Evolutionary conservation across 352 stramenopile species (phyloP).

Genomic region (Globisporangium cystogenes): DNA sequence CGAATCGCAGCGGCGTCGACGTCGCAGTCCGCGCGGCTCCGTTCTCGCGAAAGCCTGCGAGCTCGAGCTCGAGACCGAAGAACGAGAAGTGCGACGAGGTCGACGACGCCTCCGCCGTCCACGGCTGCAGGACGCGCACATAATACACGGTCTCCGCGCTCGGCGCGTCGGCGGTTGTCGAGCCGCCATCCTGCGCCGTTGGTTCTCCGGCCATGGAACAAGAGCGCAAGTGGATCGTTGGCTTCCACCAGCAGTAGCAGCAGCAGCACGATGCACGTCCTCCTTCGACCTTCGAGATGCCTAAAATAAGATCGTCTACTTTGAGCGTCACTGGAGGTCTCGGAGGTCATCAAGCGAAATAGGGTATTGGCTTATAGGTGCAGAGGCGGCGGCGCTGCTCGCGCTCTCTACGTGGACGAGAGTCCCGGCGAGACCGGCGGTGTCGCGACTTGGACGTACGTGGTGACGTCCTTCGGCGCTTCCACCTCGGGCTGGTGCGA

Average conservation of each 20-base stretch:
- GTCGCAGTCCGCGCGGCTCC: neutral
- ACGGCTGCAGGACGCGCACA: constrained; percentile 27
- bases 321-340: too few species aligned
- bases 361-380: neutral
- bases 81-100: constrained; percentile 17
- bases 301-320: too few species aligned
- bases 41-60: constrained; percentile 14
- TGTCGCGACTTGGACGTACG: constrained; percentile 8
- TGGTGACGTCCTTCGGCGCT: neutral
- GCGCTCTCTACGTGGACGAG: neutral
- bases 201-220: neutral
- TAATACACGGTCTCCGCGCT: constrained; percentile 26
- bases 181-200: constrained; percentile 2
- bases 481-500: neutral
- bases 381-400: neutral
- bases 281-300: too few species aligned
- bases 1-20: constrained; percentile 2
- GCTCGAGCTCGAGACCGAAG: constrained; percentile 40
- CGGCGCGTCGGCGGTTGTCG: neutral
- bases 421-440: constrained; percentile 6
- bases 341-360: neutral
- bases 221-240: too few species aligned
- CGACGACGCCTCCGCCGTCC: constrained; percentile 1
- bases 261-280: too few species aligned
- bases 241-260: too few species aligned